Conservation (phyloP, 345 rosid species). For the Odontarrhena argentea region DNA sequence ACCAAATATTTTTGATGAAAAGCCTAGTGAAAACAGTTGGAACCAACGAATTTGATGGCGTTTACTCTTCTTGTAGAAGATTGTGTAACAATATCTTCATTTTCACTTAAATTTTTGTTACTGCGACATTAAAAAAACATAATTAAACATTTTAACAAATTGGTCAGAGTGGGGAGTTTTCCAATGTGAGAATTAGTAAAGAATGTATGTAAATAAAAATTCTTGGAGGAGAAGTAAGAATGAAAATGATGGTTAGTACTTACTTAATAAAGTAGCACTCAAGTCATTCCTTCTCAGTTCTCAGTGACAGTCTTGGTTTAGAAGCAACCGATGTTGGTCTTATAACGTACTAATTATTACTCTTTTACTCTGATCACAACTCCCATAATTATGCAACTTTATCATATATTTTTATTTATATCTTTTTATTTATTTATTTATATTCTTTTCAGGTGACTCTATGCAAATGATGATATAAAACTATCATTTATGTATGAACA, state of each 20-base stretch:
- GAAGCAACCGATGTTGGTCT: constrained; percentile 45
- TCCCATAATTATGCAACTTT: constrained; percentile 14
- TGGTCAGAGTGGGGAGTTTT: constrained; percentile 25
- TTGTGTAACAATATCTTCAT: no score
- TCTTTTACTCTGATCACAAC: constrained; percentile 29
- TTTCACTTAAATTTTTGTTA: not conserved
- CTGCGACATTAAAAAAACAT: not conserved
- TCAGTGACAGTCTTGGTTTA: constrained; percentile 38
- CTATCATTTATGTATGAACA: no score
- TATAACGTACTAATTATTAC: constrained; percentile 32
- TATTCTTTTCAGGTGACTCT: constrained; percentile 33
- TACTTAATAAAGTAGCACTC: constrained; percentile 35
- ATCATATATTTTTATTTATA: constrained; percentile 2
- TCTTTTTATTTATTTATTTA: not conserved
- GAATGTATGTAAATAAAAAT: constrained; percentile 32
- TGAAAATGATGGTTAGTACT: constrained; percentile 3
- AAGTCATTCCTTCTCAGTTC: constrained; percentile 21
- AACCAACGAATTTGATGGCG: no score
- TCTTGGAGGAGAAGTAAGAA: constrained; percentile 36
- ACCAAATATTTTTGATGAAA: no score
- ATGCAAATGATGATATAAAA: not conserved
- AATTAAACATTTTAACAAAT: constrained; percentile 4
- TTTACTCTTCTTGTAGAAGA: no score
- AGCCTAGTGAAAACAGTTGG: no score
- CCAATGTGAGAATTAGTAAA: constrained; percentile 28